Evolutionary conservation across 257 asterid species (phyloP), one percentile per base, ranked within the genome.

Genomic region (Avicennia marina): DNA sequence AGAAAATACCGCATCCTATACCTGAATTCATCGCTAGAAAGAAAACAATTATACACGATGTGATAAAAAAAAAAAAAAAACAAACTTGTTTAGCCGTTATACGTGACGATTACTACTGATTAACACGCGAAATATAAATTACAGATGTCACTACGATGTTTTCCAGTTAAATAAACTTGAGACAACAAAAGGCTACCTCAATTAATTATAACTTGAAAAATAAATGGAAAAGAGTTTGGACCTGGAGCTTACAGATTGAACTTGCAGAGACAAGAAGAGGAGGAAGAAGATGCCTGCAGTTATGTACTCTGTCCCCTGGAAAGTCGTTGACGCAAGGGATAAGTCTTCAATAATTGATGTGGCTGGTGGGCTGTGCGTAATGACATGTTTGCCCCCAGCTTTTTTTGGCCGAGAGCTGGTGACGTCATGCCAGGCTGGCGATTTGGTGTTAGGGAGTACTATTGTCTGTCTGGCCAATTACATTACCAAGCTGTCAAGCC

Each of bases 371-470:
- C n/a, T 16, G 18, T 18, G 60, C 17, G 12, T 11, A 12, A 56
- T 64, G 67, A 72, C 78, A 22, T 51, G 2, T 54, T 51, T 72
- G 7, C 73, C 82, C 81, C 62, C n/a, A 55, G 4, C 2, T 22
- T 63, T 27, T 13, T 38, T 17, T 8, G 13, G 27, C 41, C 33
- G 7, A 7, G 33, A 29, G 33, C 33, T 7, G 10, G 3, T 2
- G 36, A 41, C 31, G 4, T 17, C 33, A 27, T 56, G 64, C 42
- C 3, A 41, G 20, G 47, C 50, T 51, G 79, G 62, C 44, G 11
- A 39, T 58, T 58, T 41, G 50, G 73, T 67, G 58, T 46, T 34
- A 29, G 3, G 5, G 33, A 29, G 3, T 7, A n/a, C n/a, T n/a
- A n/a, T n/a, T n/a, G n/a, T n/a, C n/a, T n/a, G n/a, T n/a, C n/a